These are phyloP conservation scores for Ogataea pilisensis DNA, from an alignment of 805 yeast genomes.

Conservation along the genomic window DNA sequence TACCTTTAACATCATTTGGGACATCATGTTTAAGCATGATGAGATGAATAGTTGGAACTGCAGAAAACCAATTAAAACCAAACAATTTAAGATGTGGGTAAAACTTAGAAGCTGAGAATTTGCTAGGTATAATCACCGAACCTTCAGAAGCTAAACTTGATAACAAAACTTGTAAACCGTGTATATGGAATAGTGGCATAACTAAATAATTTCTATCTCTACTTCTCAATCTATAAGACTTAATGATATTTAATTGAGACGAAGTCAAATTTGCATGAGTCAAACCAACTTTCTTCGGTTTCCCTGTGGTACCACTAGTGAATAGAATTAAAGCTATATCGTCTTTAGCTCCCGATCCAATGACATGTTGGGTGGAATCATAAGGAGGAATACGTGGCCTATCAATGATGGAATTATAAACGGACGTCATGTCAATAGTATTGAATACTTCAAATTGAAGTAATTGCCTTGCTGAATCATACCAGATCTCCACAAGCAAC, in stretches of 20 bases:
- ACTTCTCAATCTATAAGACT: conserved; percentile 48
- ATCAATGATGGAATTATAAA: conserved; percentile 18
- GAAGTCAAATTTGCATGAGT: conserved; percentile 60
- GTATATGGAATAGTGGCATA: conserved; percentile 78
- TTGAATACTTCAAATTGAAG: conserved; percentile 37
- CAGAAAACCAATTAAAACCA: conserved; percentile 67
- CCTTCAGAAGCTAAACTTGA: conserved; percentile 62
- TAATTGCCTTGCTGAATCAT: conserved; percentile 35
- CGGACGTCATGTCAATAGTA: conserved; percentile 8
- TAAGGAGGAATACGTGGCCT: conserved; percentile 12
- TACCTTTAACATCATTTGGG: conserved; percentile 47
- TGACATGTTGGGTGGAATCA: conserved; percentile 6
- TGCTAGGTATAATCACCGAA: conserved; percentile 54
- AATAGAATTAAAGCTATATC: conserved; percentile 65
- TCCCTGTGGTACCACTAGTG: conserved; percentile 74
- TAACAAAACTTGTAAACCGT: conserved; percentile 64
- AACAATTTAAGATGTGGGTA: conserved; percentile 52
- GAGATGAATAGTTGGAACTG: conserved; percentile 74
- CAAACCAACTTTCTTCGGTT: conserved; percentile 72
- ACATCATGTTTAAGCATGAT: conserved; percentile 50
- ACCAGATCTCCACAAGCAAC: conserved; percentile 54
- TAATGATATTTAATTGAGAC: conserved; percentile 54
- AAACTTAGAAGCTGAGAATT: conserved; percentile 56
- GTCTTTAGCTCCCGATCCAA: conserved; percentile 18
- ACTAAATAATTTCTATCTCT: conserved; percentile 58